Base-by-base conservation (phyloP, 768 basidiomycete genomes). In the Hypholoma sublateritium region DNA sequence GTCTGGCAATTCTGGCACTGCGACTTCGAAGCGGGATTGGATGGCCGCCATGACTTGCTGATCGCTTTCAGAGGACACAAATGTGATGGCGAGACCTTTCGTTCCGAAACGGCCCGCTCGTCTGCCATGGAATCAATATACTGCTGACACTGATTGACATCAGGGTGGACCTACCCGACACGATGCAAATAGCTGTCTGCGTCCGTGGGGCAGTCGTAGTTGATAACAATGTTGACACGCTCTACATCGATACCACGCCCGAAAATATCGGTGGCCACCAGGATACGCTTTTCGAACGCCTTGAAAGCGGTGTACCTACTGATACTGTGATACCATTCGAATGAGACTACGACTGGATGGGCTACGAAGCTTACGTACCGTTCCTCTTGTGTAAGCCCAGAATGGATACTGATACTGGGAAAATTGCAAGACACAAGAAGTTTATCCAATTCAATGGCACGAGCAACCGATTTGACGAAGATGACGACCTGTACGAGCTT, bases 81-180 rank as follows among this genome's bases (percentile, higher is more conserved):
- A 99, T 1, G 95, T 98, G 71, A 98, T 92, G 16, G 96, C 95
- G 43, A 99, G 88, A 82, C 97, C 97, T 75, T 98, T 98, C 34
- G 97, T 99, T 62, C 97, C 97, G 74, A 99, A 99, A 60, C 97
- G 93, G 63, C 97, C 97, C 62, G 97, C 97, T 78, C 97, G 96
- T 62, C 94, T 91, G 62, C 17, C 37, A 28, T 14, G 22, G 51
- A 36, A 19, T 19, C 24, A 42, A 57, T 13, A 32, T 5, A 32
- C 1, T 32, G 28, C 28, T 32, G 5, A 32, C 25, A n/a, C 24
- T 41, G 11, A 34, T 36, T n/a, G 19, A 6, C n/a, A 9, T 8
- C 24, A n/a, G 9, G 50, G 17, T 43, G 50, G 12, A 75, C 87
- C 37, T 67, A 91, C 89, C 91, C 97, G 58, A 99, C 97, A 74